phyloP scores from a whole-genome alignment of 345 rosid species.

The Isatis tinctoria region DNA sequence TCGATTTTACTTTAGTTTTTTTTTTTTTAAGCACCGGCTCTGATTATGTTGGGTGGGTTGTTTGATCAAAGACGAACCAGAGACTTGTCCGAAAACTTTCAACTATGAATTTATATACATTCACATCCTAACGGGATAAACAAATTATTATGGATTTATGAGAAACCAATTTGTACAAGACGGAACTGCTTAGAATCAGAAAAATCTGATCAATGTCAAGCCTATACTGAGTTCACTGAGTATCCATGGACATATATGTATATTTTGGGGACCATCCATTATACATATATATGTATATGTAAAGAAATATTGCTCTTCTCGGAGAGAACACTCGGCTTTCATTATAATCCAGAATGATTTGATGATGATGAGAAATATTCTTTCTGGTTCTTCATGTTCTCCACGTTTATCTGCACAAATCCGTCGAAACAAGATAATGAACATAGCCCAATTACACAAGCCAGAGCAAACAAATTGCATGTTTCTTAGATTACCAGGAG shows the following conservation, averaged over 20 bases:
- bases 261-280: background rate
- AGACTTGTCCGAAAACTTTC: background rate
- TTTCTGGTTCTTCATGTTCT: slow-evolving; percentile 23
- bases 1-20: background rate
- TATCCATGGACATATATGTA: slow-evolving; percentile 3
- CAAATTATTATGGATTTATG: background rate
- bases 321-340: slow-evolving; percentile 13
- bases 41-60: background rate
- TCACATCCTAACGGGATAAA: background rate
- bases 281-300: background rate
- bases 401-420: slow-evolving; percentile 32
- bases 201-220: background rate
- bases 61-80: too few relatives aligned
- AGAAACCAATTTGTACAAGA: slow-evolving; percentile 12
- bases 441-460: background rate
- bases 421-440: background rate
- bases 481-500: slow-evolving; percentile 50
- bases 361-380: background rate
- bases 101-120: background rate
- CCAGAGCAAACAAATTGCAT: background rate
- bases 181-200: background rate
- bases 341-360: background rate
- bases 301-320: background rate
- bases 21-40: too few relatives aligned
- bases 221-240: slow-evolving; percentile 13